phyloP scores from a whole-genome alignment of 257 asterid genomes.

The Solanum bulbocastanum region DNA sequence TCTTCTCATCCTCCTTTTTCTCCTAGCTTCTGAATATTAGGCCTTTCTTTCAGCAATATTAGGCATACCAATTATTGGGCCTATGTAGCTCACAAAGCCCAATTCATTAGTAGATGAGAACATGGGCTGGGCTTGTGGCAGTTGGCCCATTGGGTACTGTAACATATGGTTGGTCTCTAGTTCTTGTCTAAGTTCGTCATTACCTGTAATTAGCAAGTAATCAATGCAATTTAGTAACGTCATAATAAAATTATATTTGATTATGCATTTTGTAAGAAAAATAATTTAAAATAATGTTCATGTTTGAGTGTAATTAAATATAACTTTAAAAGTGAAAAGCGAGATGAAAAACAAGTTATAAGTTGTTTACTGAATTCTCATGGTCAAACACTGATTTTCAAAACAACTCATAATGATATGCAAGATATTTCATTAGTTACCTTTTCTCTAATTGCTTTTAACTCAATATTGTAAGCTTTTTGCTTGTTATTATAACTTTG shows the following conservation, averaged over 20 bases:
- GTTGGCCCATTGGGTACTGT: background rate
- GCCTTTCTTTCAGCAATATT: constrained; percentile 26
- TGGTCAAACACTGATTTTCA: background rate
- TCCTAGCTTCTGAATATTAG: constrained; percentile 44
- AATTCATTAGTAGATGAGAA: constrained; percentile 10
- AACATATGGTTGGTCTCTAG: background rate
- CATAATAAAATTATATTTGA: background rate
- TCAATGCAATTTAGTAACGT: background rate
- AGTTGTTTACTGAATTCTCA: background rate
- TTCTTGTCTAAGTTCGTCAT: background rate
- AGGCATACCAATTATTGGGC: constrained; percentile 25
- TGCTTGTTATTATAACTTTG: constrained; percentile 8
- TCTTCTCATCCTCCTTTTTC: constrained; percentile 36
- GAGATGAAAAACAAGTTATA: background rate
- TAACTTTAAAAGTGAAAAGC: background rate
- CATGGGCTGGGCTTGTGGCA: constrained; percentile 2
- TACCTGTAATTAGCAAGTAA: background rate
- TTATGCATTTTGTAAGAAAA: background rate
- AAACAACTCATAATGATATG: too few species aligned
- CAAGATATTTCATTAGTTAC: background rate
- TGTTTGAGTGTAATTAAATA: background rate
- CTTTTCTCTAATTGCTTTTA: constrained; percentile 28
- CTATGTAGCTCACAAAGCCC: constrained; percentile 5
- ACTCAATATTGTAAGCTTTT: constrained; percentile 18
- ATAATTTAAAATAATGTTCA: background rate